Evolutionary conservation across 192 early-diverging fungal species (phyloP).

Genomic region (Coemansia sp.): DNA sequence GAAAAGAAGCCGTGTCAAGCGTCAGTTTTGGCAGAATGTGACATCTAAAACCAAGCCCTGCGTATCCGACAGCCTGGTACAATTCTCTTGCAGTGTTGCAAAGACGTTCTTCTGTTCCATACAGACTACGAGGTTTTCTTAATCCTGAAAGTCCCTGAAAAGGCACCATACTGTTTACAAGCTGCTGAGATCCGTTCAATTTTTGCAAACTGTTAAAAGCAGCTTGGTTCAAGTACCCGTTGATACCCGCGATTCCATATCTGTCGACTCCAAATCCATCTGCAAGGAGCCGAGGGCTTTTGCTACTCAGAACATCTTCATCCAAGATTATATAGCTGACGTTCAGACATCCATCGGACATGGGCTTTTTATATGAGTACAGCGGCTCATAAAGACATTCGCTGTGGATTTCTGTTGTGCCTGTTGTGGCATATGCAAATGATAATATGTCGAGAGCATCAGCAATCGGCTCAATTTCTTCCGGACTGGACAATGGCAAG

Average conservation of each 20-base stretch:
- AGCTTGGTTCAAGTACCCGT: conserved; percentile 3
- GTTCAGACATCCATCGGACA: conserved; percentile 40
- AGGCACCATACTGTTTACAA: background rate
- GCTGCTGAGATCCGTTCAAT: background rate
- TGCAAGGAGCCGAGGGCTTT: conserved; percentile 18
- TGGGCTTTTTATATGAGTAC: conserved; percentile 19
- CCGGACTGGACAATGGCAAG: background rate
- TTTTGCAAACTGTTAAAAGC: background rate
- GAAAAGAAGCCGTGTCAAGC: conserved; percentile 23
- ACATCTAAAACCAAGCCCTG: conserved; percentile 1
- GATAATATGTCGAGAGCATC: conserved; percentile 35
- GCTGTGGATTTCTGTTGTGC: conserved; percentile 2
- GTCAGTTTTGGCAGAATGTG: background rate
- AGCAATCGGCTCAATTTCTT: conserved; percentile 11
- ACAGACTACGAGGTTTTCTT: background rate
- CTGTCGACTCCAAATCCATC: conserved; percentile 15
- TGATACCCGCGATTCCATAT: conserved; percentile 7
- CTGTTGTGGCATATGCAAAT: conserved; percentile 9
- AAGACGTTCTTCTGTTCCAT: background rate
- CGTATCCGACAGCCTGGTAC: conserved; percentile 13
- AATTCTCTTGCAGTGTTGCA: background rate
- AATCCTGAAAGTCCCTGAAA: background rate
- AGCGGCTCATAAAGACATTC: conserved; percentile 38
- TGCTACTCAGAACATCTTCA: conserved; percentile 22
- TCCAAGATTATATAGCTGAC: conserved; percentile 42